phyloP scores from a whole-genome alignment of 306 rosid genomes.

The Rosa persica region DNA sequence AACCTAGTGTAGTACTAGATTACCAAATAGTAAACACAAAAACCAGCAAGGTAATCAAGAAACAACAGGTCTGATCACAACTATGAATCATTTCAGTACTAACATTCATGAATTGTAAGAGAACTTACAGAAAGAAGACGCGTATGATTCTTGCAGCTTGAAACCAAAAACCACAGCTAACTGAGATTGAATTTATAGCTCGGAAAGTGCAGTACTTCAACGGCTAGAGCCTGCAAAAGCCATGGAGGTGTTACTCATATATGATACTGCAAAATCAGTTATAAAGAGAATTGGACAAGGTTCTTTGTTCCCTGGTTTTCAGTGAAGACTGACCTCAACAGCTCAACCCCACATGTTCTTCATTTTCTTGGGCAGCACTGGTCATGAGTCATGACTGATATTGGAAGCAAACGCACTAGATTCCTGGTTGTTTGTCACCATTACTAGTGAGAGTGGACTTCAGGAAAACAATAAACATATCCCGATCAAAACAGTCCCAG shows the following conservation, averaged over 20 bases:
- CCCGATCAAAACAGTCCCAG: conserved; percentile 35
- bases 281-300: conserved; percentile 29
- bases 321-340: conserved; percentile 50
- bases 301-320: conserved; percentile 61
- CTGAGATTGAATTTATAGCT: conserved; percentile 16
- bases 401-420: conserved; percentile 57
- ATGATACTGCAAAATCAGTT: conserved; percentile 42
- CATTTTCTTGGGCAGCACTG: conserved; percentile 26
- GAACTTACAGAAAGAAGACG: conserved; percentile 35
- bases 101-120: conserved; percentile 23
- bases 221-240: conserved; percentile 34
- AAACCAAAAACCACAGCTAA: conserved; percentile 11
- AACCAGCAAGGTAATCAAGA: conserved; percentile 23
- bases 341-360: conserved; percentile 63
- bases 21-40: conserved; percentile 5
- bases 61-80: conserved; percentile 32
- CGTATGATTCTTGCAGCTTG: conserved; percentile 21
- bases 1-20: conserved; percentile 28
- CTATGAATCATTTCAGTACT: conserved; percentile 13
- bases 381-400: conserved; percentile 21
- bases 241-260: conserved; percentile 47
- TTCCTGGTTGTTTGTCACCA: conserved; percentile 71
- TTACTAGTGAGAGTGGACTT: conserved; percentile 34
- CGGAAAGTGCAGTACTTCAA: conserved; percentile 16
- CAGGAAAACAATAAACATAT: conserved; percentile 41